Conservation (phyloP, 257 asterid species). For the Nicotiana tabacum region DNA sequence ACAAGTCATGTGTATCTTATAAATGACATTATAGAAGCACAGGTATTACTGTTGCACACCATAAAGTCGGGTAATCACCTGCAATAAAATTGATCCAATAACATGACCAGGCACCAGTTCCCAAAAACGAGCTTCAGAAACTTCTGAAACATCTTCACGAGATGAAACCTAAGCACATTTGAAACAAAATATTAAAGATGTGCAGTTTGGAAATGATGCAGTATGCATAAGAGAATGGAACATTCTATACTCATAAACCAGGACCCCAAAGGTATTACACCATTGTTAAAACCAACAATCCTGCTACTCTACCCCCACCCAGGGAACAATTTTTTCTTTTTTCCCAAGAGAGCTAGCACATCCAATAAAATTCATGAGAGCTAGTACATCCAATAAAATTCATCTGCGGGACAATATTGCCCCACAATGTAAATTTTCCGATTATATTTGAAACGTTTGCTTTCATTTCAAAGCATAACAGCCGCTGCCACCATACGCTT, state of each 20-base stretch:
- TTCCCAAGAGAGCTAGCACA: neutral
- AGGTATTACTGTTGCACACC: neutral
- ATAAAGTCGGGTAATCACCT: slow-evolving; percentile 34
- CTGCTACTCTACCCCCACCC: neutral
- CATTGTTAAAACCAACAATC: neutral
- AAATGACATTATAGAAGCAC: neutral
- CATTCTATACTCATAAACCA: neutral
- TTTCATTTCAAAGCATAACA: neutral
- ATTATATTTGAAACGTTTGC: neutral
- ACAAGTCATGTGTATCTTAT: neutral
- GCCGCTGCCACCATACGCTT: neutral
- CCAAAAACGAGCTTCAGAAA: slow-evolving; percentile 84
- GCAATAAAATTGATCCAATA: slow-evolving; percentile 73
- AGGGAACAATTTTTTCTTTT: neutral
- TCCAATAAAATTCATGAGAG: neutral
- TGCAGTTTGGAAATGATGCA: neutral
- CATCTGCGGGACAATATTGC: neutral
- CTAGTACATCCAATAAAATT: neutral
- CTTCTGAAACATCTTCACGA: slow-evolving; percentile 62
- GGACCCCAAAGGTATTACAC: neutral
- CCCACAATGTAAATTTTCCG: neutral
- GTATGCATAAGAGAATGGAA: neutral
- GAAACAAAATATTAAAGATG: neutral
- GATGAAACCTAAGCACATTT: slow-evolving; percentile 43
- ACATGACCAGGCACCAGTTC: slow-evolving; percentile 88